Conservation (phyloP, 768 basidiomycete species). For the Suillus fuscotomentosus region DNA sequence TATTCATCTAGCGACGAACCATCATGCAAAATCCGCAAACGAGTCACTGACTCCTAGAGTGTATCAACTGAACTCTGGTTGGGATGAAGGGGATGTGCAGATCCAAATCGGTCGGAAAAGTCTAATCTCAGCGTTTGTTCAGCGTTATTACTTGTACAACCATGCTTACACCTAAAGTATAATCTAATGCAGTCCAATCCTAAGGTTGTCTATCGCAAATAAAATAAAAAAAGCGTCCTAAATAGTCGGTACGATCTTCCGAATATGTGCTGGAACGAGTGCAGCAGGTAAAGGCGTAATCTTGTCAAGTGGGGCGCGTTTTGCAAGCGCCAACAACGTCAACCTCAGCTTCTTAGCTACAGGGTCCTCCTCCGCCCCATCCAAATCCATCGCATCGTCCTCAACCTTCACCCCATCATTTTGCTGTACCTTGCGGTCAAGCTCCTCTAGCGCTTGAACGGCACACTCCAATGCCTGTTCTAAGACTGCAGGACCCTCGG, state of each 20-base stretch:
- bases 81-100: background rate
- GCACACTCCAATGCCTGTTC: slow-evolving; percentile 58
- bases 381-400: slow-evolving; percentile 17
- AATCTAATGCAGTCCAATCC: background rate
- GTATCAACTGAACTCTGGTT: background rate
- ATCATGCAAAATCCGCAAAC: background rate
- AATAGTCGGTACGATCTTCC: slow-evolving; percentile 58
- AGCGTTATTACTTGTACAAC: background rate
- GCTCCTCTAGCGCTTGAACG: slow-evolving; percentile 47
- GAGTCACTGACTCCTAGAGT: background rate
- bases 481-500: slow-evolving; percentile 46
- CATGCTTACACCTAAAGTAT: background rate
- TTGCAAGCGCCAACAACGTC: slow-evolving; percentile 74
- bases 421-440: slow-evolving; percentile 32
- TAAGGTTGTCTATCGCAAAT: background rate
- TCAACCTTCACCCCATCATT: slow-evolving; percentile 16
- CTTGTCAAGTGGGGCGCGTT: slow-evolving; percentile 72
- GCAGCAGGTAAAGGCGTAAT: slow-evolving; percentile 64
- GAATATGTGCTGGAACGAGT: slow-evolving; percentile 64
- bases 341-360: slow-evolving; percentile 58
- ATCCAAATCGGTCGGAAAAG: background rate
- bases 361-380: slow-evolving; percentile 43
- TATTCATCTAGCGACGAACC: background rate
- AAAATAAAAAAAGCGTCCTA: slow-evolving; percentile 2
- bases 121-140: background rate